Base-by-base conservation (phyloP, 495 filamentous ascomycete species). In the Lophium mytilinum region DNA sequence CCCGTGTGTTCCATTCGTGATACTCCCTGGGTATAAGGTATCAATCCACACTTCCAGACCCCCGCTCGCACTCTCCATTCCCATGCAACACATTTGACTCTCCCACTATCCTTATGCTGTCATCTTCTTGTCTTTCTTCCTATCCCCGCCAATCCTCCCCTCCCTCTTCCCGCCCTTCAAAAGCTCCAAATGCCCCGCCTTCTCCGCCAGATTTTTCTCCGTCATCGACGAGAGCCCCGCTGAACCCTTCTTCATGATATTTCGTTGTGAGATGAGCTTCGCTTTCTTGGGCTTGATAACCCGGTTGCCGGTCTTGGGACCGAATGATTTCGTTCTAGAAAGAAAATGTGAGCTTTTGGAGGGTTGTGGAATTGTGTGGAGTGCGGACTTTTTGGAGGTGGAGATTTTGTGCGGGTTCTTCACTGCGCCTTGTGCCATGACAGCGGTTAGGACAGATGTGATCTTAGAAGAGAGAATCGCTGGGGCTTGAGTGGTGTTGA, bases 121-220 rank as follows among this genome's bases (percentile, higher is more conserved):
- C 49, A 55, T 58, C 57, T 68, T 68, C 62, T 65, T 65, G 43
- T 63, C 62, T 48, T 72, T 72, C 50, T 53, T 55, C 51, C 73
- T 65, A 37, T 71, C 37, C 18, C 52, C 55, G 10, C 78, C 81
- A n/a, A 79, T 80, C 52, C 75, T 73, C 54, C 21, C 72, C 53
- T 80, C 76, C 72, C 81, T 84, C 78, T 85, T 86, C 10, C 80
- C 83, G 4, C 81, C 83, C 56, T 75, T 72, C 57, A 89, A 66
- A 69, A 89, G 39, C 68, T 90, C 86, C 60, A 89, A 62, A 78
- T 90, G 86, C 5, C 87, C 87, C 40, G 85, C 86, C 66, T 81
- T 83, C 46, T 79, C 72, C 5, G 82, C 87, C 19, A 90, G 74
- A 62, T 69, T 78, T 55, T 80, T 75, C 65, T 90, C 86, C 56